Evolutionary conservation across 192 early-diverging fungal species (phyloP), one percentile per base, ranked within the genome.

Genomic region (Entophlyctis luteolus): DNA sequence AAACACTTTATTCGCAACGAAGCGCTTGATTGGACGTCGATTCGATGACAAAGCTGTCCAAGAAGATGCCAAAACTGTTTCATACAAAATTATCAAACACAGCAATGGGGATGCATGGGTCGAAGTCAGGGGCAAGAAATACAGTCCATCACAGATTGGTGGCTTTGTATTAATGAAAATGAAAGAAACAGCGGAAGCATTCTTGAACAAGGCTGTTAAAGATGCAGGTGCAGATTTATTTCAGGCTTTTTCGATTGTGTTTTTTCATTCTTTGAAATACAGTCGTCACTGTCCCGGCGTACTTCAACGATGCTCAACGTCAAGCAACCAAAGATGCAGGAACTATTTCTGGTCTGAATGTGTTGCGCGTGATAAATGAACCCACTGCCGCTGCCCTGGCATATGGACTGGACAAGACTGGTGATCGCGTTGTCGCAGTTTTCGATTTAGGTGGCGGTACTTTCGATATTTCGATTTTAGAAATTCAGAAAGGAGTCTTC

Each of bases 391-490:
- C 94, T 31, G 94, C 94, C 39, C 78, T 96, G 47, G 93, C 94
- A 28, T 96, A 92, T 72, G 94, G 94, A 70, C 74, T 93, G 12
- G 92, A 93, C 77, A 86, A 86, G 67, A 69, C 77, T 28, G 89
- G 85, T 35, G 93, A 96, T 81, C 90, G 90, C 75, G 77, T 92
- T 29, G 88, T 98, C 52, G 93, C 93, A 29, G 96, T 98, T 34
- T 98, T 93, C 81, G 95, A 98, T 85, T 81, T 98, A 38, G 95
- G 95, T 50, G 95, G 95, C 80, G 95, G 95, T 72, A 98, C 95
- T n/a, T 98, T 98, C 73, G 95, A 98, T 94, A 90, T 98, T 78
- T 96, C 93, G 45, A 89, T 98, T 62, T 82, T 98, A n/a, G 93
- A 95, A 76, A 96, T 98, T 63, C 93, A 96, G 65, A 91, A 93